phyloP scores from a whole-genome alignment of 2,329 filamentous ascomycete species.

The Pseudogymnoascus sp. region DNA sequence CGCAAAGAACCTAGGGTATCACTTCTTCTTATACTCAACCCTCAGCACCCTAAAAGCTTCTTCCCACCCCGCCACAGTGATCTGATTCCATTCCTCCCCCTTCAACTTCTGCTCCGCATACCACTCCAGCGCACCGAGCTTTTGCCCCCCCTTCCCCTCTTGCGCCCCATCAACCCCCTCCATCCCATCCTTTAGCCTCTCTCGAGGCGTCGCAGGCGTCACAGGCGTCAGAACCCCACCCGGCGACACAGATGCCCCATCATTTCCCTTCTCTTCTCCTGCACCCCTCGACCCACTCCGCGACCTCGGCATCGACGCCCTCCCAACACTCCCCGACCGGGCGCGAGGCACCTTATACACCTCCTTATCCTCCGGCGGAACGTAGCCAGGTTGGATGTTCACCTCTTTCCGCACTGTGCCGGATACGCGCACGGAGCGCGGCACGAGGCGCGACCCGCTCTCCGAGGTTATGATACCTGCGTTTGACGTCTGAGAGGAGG shows the following conservation, averaged over 20 bases:
- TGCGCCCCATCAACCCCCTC: neutral
- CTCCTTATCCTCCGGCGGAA: constrained; percentile 85
- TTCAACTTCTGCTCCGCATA: constrained; percentile 39
- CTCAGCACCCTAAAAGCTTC: constrained; percentile 9
- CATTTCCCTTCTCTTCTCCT: neutral
- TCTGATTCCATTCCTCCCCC: constrained; percentile 42
- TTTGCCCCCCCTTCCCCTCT: neutral
- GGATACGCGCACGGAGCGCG: constrained; percentile 72
- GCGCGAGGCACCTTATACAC: constrained; percentile 70
- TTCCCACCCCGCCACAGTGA: constrained; percentile 38
- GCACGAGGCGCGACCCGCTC: constrained; percentile 75
- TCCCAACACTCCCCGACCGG: neutral
- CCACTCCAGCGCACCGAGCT: constrained; percentile 39
- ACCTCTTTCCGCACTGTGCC: constrained; percentile 83
- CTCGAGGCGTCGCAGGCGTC: neutral
- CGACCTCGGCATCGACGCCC: neutral
- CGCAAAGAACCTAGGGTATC: constrained; percentile 1
- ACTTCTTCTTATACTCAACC: constrained; percentile 4
- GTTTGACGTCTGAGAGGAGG: constrained; percentile 24
- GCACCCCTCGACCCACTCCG: neutral
- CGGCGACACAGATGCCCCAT: neutral
- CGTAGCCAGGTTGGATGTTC: constrained; percentile 80
- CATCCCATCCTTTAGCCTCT: neutral
- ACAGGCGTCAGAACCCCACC: neutral
- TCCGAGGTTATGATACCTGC: constrained; percentile 63